phyloP scores from a whole-genome alignment of 1,139 yeast species.

The Suhomyces bribrorum region DNA sequence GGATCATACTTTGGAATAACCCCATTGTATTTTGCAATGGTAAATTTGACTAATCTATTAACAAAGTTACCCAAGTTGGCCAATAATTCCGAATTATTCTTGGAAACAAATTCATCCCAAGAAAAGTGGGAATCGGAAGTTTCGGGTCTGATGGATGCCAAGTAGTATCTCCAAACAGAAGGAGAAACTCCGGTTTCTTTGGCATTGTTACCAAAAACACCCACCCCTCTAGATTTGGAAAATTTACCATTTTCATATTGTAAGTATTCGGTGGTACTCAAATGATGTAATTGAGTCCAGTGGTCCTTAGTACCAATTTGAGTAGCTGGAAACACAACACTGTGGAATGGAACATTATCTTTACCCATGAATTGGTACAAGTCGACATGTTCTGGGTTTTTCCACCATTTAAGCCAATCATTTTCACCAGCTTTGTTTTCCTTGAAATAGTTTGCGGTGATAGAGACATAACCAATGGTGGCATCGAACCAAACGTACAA shows the following conservation, averaged over 20 bases:
- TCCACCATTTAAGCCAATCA: slow-evolving; percentile 88
- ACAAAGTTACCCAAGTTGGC: slow-evolving; percentile 97
- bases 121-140: slow-evolving; percentile 94
- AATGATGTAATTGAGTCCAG: slow-evolving; percentile 91
- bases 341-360: slow-evolving; percentile 98
- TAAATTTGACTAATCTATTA: slow-evolving; percentile 88
- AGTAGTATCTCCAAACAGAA: slow-evolving; percentile 96
- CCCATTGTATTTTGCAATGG: slow-evolving; percentile 86
- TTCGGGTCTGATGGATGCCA: slow-evolving; percentile 92
- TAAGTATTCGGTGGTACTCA: slow-evolving; percentile 92
- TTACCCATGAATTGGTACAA: slow-evolving; percentile 98
- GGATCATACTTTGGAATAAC: slow-evolving; percentile 70
- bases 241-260: slow-evolving; percentile 98
- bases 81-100: slow-evolving; percentile 87
- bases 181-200: slow-evolving; percentile 88
- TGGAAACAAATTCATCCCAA: slow-evolving; percentile 93
- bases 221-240: slow-evolving; percentile 93
- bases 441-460: slow-evolving; percentile 89
- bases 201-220: slow-evolving; percentile 98
- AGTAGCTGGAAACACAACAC: slow-evolving; percentile 94
- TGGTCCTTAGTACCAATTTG: slow-evolving; percentile 82
- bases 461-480: slow-evolving; percentile 91
- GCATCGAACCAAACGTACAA: slow-evolving; percentile 99
- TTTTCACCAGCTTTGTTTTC: slow-evolving; percentile 30
- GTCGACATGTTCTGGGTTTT: slow-evolving; percentile 77